Evolutionary conservation across 1,139 yeast species (phyloP).

Genomic region (Magnusiomyces clavatus): DNA sequence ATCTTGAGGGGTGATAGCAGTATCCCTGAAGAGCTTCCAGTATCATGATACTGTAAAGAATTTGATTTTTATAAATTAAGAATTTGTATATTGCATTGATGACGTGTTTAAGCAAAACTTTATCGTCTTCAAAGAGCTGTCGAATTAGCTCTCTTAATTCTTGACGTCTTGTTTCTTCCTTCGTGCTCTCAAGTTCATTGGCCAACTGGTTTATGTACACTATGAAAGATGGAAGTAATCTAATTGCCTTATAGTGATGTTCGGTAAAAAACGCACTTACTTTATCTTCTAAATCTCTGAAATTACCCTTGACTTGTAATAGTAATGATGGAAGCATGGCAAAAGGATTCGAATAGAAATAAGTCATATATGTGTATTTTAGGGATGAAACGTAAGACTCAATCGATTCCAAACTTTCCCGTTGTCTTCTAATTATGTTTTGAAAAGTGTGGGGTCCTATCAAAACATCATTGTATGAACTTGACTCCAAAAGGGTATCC

Average conservation of each 20-base stretch:
- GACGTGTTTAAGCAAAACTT: slow-evolving; percentile 2
- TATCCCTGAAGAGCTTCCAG: slow-evolving; percentile 3
- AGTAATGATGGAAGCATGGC: slow-evolving; percentile 41
- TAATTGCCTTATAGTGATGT: slow-evolving; percentile 1
- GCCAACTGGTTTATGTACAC: neutral
- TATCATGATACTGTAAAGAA: slow-evolving; percentile 8
- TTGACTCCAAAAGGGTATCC: slow-evolving; percentile 15
- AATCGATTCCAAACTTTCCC: slow-evolving; percentile 32
- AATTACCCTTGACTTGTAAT: slow-evolving; percentile 24
- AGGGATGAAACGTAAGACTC: slow-evolving; percentile 48
- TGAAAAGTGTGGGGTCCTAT: slow-evolving; percentile 26
- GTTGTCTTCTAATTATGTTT: slow-evolving; percentile 22
- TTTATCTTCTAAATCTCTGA: neutral
- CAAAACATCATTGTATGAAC: slow-evolving; percentile 11
- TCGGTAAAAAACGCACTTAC: neutral
- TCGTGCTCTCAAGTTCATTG: neutral
- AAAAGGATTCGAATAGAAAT: slow-evolving; percentile 63
- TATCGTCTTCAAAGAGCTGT: slow-evolving; percentile 2
- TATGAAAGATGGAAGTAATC: slow-evolving; percentile 1
- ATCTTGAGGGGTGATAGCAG: neutral
- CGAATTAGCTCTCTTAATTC: neutral
- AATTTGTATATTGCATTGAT: slow-evolving; percentile 4
- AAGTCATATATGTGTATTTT: slow-evolving; percentile 59
- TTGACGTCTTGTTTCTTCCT: neutral
- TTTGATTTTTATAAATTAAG: slow-evolving; percentile 7